Conservation (phyloP, 2,329 filamentous ascomycete genomes). For the Lizonia empirigonia region DNA sequence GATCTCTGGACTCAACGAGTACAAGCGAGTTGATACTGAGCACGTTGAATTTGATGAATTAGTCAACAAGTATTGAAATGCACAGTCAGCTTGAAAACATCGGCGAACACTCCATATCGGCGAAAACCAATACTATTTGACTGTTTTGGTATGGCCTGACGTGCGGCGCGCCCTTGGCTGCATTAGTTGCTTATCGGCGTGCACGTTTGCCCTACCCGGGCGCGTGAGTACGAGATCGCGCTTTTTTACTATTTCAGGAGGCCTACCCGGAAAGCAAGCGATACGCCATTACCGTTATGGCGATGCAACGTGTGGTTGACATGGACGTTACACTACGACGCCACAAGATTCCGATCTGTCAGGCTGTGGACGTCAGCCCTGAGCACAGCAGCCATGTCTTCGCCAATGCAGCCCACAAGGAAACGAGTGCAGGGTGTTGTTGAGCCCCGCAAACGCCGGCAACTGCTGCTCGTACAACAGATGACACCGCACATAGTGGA, state of each 20-base stretch:
- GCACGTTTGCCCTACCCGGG: too few relatives aligned
- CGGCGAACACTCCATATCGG: too few relatives aligned
- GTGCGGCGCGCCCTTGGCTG: too few relatives aligned
- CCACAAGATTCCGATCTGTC: not conserved
- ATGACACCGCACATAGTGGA: constrained; percentile 1
- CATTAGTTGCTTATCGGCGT: too few relatives aligned
- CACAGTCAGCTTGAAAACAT: too few relatives aligned
- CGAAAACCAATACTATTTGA: too few relatives aligned
- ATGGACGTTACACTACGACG: constrained; percentile 22
- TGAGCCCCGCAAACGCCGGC: not conserved
- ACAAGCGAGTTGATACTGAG: too few relatives aligned
- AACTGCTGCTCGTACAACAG: constrained; percentile 18
- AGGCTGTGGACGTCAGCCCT: not conserved
- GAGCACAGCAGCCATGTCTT: constrained; percentile 11
- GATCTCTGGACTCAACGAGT: too few relatives aligned
- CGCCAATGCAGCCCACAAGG: not conserved
- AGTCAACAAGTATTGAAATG: too few relatives aligned
- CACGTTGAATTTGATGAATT: too few relatives aligned
- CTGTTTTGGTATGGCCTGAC: too few relatives aligned
- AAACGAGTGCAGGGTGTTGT: not conserved
- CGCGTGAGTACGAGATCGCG: constrained; percentile 18
- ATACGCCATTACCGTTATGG: constrained; percentile 11
- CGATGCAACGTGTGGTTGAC: constrained; percentile 15
- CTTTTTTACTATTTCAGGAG: constrained; percentile 22
- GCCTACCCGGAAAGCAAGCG: constrained; percentile 26